Percentiles rank a stretch among this genome's conserved stretches.
Conservation (phyloP, 108 stramenopile species). For the Skeletonema costatum region DNA sequence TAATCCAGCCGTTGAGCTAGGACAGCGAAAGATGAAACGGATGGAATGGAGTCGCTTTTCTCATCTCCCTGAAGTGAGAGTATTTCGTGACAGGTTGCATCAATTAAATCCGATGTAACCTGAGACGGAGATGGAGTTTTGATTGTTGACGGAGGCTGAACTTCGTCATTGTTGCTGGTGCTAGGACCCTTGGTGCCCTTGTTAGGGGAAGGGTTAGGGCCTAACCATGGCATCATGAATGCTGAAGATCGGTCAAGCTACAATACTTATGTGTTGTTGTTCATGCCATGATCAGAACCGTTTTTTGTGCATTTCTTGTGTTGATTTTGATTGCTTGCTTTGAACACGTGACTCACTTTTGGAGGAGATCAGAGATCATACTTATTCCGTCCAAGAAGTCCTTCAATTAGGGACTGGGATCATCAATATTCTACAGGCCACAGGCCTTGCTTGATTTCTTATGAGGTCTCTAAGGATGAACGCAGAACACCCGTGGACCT, state of each 20-base stretch:
- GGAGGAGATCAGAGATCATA: too few species aligned
- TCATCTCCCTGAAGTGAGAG: slow-evolving; percentile 2
- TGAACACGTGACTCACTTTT: neutral
- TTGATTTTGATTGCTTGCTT: neutral
- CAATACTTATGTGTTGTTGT: too few species aligned
- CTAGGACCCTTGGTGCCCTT: neutral
- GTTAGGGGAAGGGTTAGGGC: neutral
- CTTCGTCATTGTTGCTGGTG: neutral
- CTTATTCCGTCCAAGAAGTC: too few species aligned
- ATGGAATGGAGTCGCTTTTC: neutral
- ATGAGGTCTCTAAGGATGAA: neutral
- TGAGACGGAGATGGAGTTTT: slow-evolving; percentile 11
- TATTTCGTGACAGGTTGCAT: slow-evolving; percentile 38
- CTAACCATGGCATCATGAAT: neutral
- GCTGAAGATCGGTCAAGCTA: neutral
- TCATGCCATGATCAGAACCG: too few species aligned
- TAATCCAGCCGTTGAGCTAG: slow-evolving; percentile 15
- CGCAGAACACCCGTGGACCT: neutral
- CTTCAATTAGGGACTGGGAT: neutral
- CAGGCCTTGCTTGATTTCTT: too few species aligned
- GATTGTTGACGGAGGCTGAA: neutral
- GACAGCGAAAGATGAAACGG: neutral
- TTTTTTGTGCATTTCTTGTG: too few species aligned
- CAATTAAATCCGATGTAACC: slow-evolving; percentile 25
- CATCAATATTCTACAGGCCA: too few species aligned